Evolutionary conservation across 352 stramenopile species (phyloP), one percentile per base, ranked within the genome.

Genomic region (Pythium biforme): DNA sequence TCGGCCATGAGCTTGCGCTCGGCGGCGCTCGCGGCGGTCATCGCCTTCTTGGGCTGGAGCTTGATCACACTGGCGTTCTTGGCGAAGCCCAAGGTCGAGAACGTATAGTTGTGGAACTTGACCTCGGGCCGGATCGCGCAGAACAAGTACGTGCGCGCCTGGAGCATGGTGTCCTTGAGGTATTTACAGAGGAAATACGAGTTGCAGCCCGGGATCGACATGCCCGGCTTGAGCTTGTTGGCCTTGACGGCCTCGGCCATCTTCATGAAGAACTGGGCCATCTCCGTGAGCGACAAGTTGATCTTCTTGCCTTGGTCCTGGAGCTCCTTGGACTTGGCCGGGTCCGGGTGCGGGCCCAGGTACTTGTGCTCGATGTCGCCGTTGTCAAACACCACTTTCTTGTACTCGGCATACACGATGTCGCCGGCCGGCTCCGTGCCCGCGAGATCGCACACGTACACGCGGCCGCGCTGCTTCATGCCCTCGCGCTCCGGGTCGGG

Each of bases 241-340:
- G 90, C 88, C 41, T 97, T 94, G 45, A 97, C 86, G 46, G 90
- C 90, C 52, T 98, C 93, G 25, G 93, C 92, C 92, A 98, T 98
- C 67, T 98, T 98, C 89, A 98, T 97, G 76, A 98, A 98, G 69
- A 98, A 98, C 68, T 98, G 92, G 15, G 92, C 86, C 93, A 98
- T 98, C 77, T 98, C 93, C 11, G 91, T 97, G 23, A 98, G 75
- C 25, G 90, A 97, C 55, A 98, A 62, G 59, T 98, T 98, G 79
- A 98, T 98, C 66, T 98, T 98, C 82, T 98, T 98, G 51, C 93
- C 93, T 62, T 98, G 89, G 69, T 97, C 92, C 72, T 98, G 93
- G 39, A 98, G 68, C 52, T 98, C 87, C 75, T 97, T 97, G 23
- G 91, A 97, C 73, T 97, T 98, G 55, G 83, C 84, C 27, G 91